A percentile compares a stretch with the other conserved stretches of the same genome.
phyloP scores from a whole-genome alignment of 805 yeast genomes.

The Lipomyces yamadae region DNA sequence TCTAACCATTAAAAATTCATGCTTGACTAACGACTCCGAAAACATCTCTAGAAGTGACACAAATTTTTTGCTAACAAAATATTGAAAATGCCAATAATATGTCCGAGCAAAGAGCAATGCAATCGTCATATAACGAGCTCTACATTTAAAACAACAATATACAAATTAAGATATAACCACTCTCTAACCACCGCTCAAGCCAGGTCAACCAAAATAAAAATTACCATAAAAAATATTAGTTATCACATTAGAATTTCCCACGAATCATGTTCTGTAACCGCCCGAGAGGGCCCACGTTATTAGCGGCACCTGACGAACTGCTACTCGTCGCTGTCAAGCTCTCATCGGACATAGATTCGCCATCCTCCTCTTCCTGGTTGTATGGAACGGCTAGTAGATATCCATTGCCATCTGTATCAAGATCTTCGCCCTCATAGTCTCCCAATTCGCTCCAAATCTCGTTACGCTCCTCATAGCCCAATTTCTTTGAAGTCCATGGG shows the following conservation, averaged over 20 bases:
- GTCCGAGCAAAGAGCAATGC: neutral
- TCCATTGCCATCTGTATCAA: slow-evolving; percentile 19
- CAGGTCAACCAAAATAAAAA: neutral
- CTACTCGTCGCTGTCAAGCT: slow-evolving; percentile 29
- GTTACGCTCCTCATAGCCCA: slow-evolving; percentile 31
- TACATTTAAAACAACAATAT: neutral
- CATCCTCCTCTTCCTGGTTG: slow-evolving; percentile 26
- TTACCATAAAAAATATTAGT: neutral
- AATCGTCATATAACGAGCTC: neutral
- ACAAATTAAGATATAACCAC: neutral
- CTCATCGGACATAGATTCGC: slow-evolving; percentile 33
- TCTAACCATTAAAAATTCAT: neutral
- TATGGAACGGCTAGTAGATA: slow-evolving; percentile 28
- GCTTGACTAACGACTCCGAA: neutral
- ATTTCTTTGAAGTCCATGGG: slow-evolving; percentile 34
- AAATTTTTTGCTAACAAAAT: neutral
- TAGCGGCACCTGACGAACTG: slow-evolving; percentile 8
- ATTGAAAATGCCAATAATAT: neutral
- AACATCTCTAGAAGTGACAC: neutral
- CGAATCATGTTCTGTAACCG: slow-evolving; percentile 27
- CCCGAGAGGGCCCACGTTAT: slow-evolving; percentile 12
- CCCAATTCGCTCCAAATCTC: slow-evolving; percentile 37
- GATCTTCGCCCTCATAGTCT: slow-evolving; percentile 31
- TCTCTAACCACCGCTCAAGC: neutral
- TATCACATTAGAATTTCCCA: slow-evolving; percentile 8